A percentile compares a stretch with the other conserved stretches of the same genome.
Conservation (phyloP, 352 stramenopile genomes). For the Phytopythium litorale region DNA sequence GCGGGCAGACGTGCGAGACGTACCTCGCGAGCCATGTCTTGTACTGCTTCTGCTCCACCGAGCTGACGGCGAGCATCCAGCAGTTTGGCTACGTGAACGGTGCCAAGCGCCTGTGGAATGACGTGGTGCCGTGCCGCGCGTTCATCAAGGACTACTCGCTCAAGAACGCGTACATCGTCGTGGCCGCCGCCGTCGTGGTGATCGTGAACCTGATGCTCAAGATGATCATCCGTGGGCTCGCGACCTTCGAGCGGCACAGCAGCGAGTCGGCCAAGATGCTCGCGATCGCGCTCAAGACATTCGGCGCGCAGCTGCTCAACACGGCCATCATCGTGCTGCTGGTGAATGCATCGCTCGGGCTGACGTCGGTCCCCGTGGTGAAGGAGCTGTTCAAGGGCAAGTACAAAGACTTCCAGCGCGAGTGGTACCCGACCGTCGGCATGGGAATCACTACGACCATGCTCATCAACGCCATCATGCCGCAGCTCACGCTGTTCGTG, state of each 20-base stretch:
- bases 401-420: constrained; percentile 77
- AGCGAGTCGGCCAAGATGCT: constrained; percentile 79
- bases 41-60: constrained; percentile 67
- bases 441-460: constrained; percentile 87
- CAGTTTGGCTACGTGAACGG: constrained; percentile 48
- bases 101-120: constrained; percentile 44
- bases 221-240: constrained; percentile 61
- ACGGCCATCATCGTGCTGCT: constrained; percentile 80
- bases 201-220: constrained; percentile 78
- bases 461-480: constrained; percentile 76
- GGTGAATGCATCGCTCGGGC: constrained; percentile 57
- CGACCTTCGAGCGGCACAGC: constrained; percentile 64
- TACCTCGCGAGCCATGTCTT: constrained; percentile 60
- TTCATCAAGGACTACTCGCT: constrained; percentile 69
- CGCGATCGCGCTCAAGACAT: constrained; percentile 75
- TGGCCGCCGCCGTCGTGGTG: constrained; percentile 63
- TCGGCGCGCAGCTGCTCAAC: constrained; percentile 78
- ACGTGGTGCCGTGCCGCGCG: constrained; percentile 44
- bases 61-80: constrained; percentile 40
- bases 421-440: constrained; percentile 84
- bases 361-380: constrained; percentile 37
- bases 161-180: constrained; percentile 65
- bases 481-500: constrained; percentile 50
- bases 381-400: constrained; percentile 71
- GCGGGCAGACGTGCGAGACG: constrained; percentile 47